phyloP scores from a whole-genome alignment of 2,329 filamentous ascomycete genomes.

The Fusarium humuli region DNA sequence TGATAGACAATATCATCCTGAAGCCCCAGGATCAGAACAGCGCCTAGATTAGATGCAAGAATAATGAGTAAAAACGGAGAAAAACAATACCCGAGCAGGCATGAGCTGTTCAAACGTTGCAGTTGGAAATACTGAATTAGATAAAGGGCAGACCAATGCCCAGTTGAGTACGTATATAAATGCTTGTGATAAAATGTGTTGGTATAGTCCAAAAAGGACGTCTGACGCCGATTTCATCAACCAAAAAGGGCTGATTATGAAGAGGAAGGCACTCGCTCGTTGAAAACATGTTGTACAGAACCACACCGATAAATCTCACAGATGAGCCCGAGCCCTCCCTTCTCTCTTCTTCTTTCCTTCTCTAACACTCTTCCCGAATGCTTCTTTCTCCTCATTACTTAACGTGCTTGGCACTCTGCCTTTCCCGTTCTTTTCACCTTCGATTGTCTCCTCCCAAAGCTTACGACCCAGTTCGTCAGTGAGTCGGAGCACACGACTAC shows the following conservation, averaged over 20 bases:
- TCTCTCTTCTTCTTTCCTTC: conserved; percentile 62
- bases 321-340: conserved; percentile 63
- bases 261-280: conserved; percentile 16
- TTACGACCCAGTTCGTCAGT: conserved; percentile 78
- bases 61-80: conserved; percentile 5
- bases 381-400: conserved; percentile 63
- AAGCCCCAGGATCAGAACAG: conserved; percentile 52
- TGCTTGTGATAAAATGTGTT: conserved; percentile 2
- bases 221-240: neutral
- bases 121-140: conserved; percentile 1
- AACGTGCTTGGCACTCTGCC: conserved; percentile 56
- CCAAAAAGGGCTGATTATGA: neutral
- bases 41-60: conserved; percentile 14
- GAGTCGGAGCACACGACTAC: conserved; percentile 80
- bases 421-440: conserved; percentile 52
- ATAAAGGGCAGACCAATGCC: neutral
- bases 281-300: conserved; percentile 21
- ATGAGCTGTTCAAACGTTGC: conserved; percentile 24
- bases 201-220: neutral
- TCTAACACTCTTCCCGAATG: conserved; percentile 57
- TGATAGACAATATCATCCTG: conserved; percentile 94
- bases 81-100: conserved; percentile 38
- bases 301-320: conserved; percentile 50
- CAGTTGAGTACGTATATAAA: conserved; percentile 15
- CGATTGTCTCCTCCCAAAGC: conserved; percentile 71